Conservation (phyloP, 2,329 filamentous ascomycete genomes). For the Arachnopeziza araneosa region DNA sequence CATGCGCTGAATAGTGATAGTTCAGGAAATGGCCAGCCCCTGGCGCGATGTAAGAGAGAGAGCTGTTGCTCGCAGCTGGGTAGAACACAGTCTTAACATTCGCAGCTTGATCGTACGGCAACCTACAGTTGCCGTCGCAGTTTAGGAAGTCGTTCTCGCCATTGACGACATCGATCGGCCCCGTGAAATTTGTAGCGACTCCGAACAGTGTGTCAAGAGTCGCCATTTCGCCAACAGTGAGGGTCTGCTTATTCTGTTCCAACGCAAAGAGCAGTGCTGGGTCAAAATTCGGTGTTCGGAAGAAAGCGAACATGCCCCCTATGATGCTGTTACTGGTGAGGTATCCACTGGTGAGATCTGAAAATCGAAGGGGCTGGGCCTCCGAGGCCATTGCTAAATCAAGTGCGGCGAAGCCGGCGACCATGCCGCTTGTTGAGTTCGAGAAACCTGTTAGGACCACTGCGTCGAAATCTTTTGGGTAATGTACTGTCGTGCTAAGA, state of each 20-base stretch:
- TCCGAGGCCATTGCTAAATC: conserved; percentile 4
- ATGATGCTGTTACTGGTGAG: not conserved
- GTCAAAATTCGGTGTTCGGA: conserved; percentile 4
- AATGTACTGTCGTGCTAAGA: conserved; percentile 2
- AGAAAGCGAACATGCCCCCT: conserved; percentile 12
- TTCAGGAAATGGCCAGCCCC: no score
- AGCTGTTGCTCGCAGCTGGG: conserved; percentile 2
- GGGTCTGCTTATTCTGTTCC: conserved; percentile 3
- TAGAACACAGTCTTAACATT: no score
- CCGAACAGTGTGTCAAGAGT: not conserved
- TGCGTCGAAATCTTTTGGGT: conserved; percentile 8
- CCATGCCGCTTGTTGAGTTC: not conserved
- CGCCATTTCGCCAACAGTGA: conserved; percentile 12
- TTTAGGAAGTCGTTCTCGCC: conserved; percentile 11
- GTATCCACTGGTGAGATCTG: conserved; percentile 5
- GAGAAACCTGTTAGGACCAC: conserved; percentile 9
- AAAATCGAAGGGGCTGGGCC: conserved; percentile 2
- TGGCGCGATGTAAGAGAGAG: conserved; percentile 3
- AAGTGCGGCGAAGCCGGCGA: conserved; percentile 2
- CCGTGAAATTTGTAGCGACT: conserved; percentile 2
- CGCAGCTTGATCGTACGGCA: not conserved
- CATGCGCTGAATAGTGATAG: no score
- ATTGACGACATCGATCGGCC: conserved; percentile 10
- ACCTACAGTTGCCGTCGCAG: conserved; percentile 8
- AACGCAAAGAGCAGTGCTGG: not conserved